phyloP scores from a whole-genome alignment of 2,329 filamentous ascomycete species.

The Talaromyces sp. region DNA sequence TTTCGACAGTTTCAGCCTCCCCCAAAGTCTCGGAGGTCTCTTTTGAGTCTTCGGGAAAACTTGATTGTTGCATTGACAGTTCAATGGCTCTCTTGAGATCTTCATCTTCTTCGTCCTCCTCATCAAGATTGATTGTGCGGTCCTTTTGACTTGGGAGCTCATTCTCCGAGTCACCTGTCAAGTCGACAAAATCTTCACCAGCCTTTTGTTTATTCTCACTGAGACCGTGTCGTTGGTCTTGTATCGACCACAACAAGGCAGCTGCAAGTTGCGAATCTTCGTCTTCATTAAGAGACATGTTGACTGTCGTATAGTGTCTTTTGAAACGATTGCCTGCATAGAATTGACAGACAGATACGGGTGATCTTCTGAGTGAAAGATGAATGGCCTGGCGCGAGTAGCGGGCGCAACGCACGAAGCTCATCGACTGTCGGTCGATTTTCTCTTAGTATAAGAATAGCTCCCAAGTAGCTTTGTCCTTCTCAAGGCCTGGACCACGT shows the following conservation, averaged over 20 bases:
- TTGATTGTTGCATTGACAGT: conserved; percentile 24
- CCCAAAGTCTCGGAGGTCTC: background rate
- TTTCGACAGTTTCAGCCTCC: background rate
- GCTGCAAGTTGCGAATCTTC: background rate
- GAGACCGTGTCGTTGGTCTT: background rate
- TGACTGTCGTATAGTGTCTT: background rate
- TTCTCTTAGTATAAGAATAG: background rate
- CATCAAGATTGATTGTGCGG: conserved; percentile 13
- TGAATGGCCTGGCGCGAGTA: background rate
- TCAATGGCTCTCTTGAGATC: conserved; percentile 30
- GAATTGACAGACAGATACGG: background rate
- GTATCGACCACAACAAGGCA: background rate
- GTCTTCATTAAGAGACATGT: background rate
- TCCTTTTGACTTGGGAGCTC: conserved; percentile 23
- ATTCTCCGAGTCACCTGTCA: conserved; percentile 27
- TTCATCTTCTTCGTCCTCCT: conserved; percentile 24
- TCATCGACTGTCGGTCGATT: background rate
- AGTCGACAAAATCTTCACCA: conserved; percentile 21
- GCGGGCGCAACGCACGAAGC: background rate
- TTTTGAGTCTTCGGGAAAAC: background rate
- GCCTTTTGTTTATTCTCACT: background rate
- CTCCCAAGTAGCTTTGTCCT: too few relatives aligned
- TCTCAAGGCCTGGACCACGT: background rate
- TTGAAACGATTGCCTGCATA: background rate
- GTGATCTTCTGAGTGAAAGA: background rate